Evolutionary conservation across 2,329 filamentous ascomycete species (phyloP).

Genomic region (Dryadomyces sulphureus): DNA sequence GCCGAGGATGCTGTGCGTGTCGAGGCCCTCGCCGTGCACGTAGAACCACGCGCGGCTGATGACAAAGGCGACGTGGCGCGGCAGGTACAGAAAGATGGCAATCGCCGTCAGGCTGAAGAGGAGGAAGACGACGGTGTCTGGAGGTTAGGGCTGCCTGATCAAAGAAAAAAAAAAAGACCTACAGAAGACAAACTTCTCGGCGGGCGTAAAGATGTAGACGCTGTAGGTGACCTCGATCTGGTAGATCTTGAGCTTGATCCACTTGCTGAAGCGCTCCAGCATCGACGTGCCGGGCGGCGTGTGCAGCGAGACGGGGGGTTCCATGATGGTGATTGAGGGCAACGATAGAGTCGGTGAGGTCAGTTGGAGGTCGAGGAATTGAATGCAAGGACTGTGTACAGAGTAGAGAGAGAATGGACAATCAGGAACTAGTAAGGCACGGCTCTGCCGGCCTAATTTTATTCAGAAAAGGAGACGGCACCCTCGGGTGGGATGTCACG

Average conservation of each 20-base stretch:
- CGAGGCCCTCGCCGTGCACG: slow-evolving; percentile 59
- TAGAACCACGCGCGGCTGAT: slow-evolving; percentile 87
- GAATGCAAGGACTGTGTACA: too few species aligned
- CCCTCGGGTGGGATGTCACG: too few species aligned
- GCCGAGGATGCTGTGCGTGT: neutral
- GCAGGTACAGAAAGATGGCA: slow-evolving; percentile 82
- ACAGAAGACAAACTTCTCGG: slow-evolving; percentile 97
- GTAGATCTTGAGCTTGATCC: slow-evolving; percentile 90
- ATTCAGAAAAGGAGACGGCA: too few species aligned
- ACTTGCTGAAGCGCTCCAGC: slow-evolving; percentile 50
- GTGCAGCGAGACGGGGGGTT: neutral
- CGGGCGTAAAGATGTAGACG: slow-evolving; percentile 92
- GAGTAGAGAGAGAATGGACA: too few species aligned
- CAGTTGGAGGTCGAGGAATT: neutral
- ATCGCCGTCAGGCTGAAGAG: slow-evolving; percentile 75
- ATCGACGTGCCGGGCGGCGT: slow-evolving; percentile 26
- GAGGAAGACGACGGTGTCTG: slow-evolving; percentile 85
- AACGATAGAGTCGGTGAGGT: neutral
- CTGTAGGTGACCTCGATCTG: slow-evolving; percentile 96
- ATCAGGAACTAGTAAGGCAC: too few species aligned
- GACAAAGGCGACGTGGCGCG: slow-evolving; percentile 75
- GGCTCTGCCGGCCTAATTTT: too few species aligned
- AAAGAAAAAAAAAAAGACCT: slow-evolving; percentile 21
- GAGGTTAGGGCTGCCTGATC: neutral
- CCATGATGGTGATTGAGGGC: neutral